Conservation (phyloP, 768 basidiomycete species). For the Sporobolomyces pararoseus region DNA sequence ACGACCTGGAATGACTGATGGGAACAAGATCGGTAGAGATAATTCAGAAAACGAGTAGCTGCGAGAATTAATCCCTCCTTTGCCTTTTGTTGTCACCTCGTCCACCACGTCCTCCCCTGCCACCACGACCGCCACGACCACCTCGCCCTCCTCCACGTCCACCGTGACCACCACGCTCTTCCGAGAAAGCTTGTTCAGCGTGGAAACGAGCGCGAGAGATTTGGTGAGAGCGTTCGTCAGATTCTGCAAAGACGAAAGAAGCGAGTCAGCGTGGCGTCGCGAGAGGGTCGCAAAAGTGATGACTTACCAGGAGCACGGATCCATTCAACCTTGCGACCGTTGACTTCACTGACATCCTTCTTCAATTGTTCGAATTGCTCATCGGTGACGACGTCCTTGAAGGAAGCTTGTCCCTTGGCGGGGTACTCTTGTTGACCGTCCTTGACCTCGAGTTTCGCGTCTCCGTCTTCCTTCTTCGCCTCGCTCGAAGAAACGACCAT, state of each 20-base stretch:
- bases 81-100: slow-evolving; percentile 30
- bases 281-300: no score
- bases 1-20: no score
- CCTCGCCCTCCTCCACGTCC: slow-evolving; percentile 38
- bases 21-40: no score
- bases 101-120: slow-evolving; percentile 27
- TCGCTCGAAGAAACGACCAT: slow-evolving; percentile 22
- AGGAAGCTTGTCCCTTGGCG: slow-evolving; percentile 62
- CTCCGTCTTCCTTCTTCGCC: slow-evolving; percentile 19
- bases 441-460: background rate
- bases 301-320: slow-evolving; percentile 56
- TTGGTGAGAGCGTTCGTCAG: slow-evolving; percentile 44
- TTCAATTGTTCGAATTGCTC: slow-evolving; percentile 58
- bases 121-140: slow-evolving; percentile 34
- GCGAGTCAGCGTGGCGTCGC: background rate
- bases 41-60: no score
- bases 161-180: slow-evolving; percentile 24
- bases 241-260: slow-evolving; percentile 18
- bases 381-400: slow-evolving; percentile 67
- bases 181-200: slow-evolving; percentile 39
- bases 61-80: slow-evolving; percentile 34
- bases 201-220: slow-evolving; percentile 43
- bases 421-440: slow-evolving; percentile 32
- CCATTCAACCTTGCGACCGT: slow-evolving; percentile 56
- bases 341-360: slow-evolving; percentile 23